Conservation (phyloP, 106 monocot species). For the Chionographis japonica region DNA sequence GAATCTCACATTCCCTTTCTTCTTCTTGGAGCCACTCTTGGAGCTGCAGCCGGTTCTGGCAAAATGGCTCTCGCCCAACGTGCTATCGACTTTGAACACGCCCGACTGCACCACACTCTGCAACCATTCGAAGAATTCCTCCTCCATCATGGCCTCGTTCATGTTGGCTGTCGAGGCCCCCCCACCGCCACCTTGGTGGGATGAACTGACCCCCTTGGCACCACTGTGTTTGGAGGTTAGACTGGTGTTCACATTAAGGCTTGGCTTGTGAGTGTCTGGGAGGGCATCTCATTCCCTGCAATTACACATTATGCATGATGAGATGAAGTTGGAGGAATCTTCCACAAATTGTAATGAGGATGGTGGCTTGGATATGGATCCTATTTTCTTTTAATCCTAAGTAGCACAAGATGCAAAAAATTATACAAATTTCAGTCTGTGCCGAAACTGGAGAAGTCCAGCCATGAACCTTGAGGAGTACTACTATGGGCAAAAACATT, state of each 20-base stretch:
- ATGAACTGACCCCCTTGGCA: constrained; percentile 37
- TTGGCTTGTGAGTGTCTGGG: constrained; percentile 91
- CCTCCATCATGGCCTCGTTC: constrained; percentile 60
- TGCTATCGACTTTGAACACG: constrained; percentile 32
- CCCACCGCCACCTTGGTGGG: constrained; percentile 24
- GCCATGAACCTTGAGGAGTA: too few species aligned
- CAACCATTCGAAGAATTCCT: constrained; percentile 82
- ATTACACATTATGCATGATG: not conserved
- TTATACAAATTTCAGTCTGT: too few species aligned
- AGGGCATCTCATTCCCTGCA: constrained; percentile 82
- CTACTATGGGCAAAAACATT: too few species aligned
- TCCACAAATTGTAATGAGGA: too few species aligned
- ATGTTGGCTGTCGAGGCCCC: constrained; percentile 13
- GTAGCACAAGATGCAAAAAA: too few species aligned
- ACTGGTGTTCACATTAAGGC: constrained; percentile 80
- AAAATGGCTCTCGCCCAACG: constrained; percentile 15
- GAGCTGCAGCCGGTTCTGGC: constrained; percentile 19
- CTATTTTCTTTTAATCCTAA: too few species aligned
- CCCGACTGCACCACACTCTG: constrained; percentile 74
- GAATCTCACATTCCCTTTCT: constrained; percentile 15
- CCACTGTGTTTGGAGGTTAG: constrained; percentile 44
- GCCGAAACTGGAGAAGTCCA: too few species aligned
- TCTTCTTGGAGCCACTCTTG: constrained; percentile 40
- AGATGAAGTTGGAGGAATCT: not conserved
- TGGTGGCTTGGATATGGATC: too few species aligned